Evolutionary conservation across 805 yeast genomes (phyloP), one percentile per base, ranked within the genome.

Genomic region (Spathaspora boniae): DNA sequence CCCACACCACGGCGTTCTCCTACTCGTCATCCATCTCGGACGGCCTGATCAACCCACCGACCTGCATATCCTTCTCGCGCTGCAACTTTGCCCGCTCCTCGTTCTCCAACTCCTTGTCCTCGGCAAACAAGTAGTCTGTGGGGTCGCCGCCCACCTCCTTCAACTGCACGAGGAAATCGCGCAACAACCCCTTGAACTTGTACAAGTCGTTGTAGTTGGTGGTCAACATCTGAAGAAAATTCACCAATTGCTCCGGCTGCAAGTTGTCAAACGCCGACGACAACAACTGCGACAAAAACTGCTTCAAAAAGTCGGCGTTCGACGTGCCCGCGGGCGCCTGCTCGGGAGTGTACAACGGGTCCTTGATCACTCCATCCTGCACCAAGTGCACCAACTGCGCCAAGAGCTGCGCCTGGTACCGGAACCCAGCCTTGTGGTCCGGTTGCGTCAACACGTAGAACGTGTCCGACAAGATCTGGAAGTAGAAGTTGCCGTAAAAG

Each of bases 381-480:
- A 91, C 93, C 42, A 91, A 68, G 41, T 85, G 85, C 44, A 93
- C 78, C 63, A 93, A 72, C 56, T 80, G 84, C 40, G 95, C 82
- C 50, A 93, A 72, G 44, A 94, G 70, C 53, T 84, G 83, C 6
- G 95, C 74, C 65, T 93, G 99, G 47, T 80, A 74, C 43, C 82
- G 77, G 68, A 93, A 93, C 2, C 98, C 98, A 18, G 98, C 86
- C 65, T 93, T 91, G 62, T 93, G 99, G 61, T 93, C 99, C 6
- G 96, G 82, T 59, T 93, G 98, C 3, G 98, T 93, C 38, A 93
- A 72, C 21, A 93, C 98, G 51, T 76, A 85, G 57, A 93, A 93
- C 1, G 95, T 84, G 58, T 93, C 99, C 40, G 93, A 80, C 43
- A 93, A 74, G 40, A 93, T 87, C 34, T 86, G 82, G 72, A 87